phyloP scores from a whole-genome alignment of 2,329 filamentous ascomycete genomes.

The Penicillium sp. region DNA sequence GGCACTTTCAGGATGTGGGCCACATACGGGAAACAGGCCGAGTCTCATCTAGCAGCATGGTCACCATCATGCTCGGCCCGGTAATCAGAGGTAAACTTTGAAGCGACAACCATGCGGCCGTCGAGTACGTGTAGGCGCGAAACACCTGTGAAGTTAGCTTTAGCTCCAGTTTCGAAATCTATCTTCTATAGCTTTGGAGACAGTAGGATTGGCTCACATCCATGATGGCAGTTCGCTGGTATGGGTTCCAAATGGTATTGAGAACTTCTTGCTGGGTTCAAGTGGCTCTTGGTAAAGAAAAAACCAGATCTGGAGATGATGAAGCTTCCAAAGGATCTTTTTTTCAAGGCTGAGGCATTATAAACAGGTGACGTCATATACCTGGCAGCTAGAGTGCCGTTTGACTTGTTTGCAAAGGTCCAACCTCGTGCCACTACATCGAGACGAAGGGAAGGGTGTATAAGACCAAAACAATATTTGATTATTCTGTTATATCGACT shows the following conservation, averaged over 20 bases:
- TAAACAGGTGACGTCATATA: conserved; percentile 7
- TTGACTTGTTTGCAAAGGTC: conserved; percentile 8
- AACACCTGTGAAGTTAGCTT: conserved; percentile 32
- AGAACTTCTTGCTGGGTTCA: not conserved
- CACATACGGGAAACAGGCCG: conserved; percentile 47
- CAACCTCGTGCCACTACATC: not conserved
- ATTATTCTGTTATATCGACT: conserved; percentile 1
- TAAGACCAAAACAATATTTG: not conserved
- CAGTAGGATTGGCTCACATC: conserved; percentile 6
- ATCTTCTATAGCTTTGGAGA: not conserved
- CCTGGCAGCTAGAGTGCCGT: not conserved
- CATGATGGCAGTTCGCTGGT: conserved; percentile 1
- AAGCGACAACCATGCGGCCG: conserved; percentile 38
- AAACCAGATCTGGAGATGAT: not conserved
- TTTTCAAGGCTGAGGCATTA: conserved; percentile 3
- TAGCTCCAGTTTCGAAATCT: conserved; percentile 8
- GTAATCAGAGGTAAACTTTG: conserved; percentile 49
- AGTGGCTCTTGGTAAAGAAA: not conserved
- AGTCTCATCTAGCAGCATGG: conserved; percentile 51
- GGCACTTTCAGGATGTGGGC: not conserved
- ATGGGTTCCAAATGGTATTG: not conserved
- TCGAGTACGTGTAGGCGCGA: conserved; percentile 39
- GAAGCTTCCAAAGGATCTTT: not conserved
- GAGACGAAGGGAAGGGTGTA: not conserved
- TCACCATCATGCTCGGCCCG: conserved; percentile 53